Evolutionary conservation across 768 basidiomycete species (phyloP).

Genomic region (Myochromella boudieri): DNA sequence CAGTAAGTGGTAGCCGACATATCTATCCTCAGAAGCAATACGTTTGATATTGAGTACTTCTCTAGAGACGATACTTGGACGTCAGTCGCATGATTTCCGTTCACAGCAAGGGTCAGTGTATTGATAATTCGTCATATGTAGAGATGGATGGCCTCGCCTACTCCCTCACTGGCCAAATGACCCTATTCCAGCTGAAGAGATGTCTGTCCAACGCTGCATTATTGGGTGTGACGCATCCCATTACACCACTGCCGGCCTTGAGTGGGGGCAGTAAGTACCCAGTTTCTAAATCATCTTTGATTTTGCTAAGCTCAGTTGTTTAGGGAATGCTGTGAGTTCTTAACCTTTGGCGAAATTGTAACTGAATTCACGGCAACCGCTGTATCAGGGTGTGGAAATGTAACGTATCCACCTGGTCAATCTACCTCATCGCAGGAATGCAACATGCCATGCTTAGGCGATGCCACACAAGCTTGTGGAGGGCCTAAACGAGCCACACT

Average conservation of each 20-base stretch:
- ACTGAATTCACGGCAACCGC: neutral
- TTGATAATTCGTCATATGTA: neutral
- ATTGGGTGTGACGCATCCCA: conserved; percentile 16
- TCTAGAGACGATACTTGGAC: conserved; percentile 13
- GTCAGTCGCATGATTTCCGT: neutral
- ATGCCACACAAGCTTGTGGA: conserved; percentile 20
- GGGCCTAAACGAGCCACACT: conserved; percentile 3
- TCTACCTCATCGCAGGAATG: conserved; percentile 8
- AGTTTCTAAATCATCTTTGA: conserved; percentile 2
- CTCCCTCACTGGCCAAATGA: conserved; percentile 13
- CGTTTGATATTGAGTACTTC: neutral
- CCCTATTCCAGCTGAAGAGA: conserved; percentile 15
- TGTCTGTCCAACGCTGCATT: conserved; percentile 21
- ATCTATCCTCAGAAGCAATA: neutral
- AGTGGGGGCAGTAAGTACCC: conserved; percentile 18
- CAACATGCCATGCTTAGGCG: conserved; percentile 16
- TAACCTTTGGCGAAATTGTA: neutral
- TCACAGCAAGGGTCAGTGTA: neutral
- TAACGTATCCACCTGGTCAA: conserved; percentile 9
- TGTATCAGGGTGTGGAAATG: conserved; percentile 15
- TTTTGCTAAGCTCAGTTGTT: neutral
- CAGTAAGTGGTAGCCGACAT: conserved; percentile 7
- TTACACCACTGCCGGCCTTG: conserved; percentile 17
- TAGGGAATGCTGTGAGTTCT: conserved; percentile 17
- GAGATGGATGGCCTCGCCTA: conserved; percentile 1